Evolutionary conservation across 805 yeast genomes (phyloP).

Genomic region (Ogataea saltuana): DNA sequence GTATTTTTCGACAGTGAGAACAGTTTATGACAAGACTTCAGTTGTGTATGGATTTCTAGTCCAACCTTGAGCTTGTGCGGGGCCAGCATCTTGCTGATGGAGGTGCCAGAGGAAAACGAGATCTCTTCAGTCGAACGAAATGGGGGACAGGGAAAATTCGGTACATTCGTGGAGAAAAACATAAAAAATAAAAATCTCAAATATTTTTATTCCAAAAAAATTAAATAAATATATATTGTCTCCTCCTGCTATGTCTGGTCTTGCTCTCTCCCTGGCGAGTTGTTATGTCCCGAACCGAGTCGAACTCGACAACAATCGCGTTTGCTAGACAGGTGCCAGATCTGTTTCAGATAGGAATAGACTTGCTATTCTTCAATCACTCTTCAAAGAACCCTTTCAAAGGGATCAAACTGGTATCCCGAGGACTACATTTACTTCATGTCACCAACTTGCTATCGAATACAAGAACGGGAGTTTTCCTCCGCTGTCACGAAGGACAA

Average conservation of each 20-base stretch:
- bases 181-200: too few species aligned
- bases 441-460: slow-evolving; percentile 42
- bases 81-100: slow-evolving; percentile 11
- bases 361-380: slow-evolving; percentile 25
- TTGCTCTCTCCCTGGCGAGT: too few species aligned
- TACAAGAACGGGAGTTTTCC: slow-evolving; percentile 42
- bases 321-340: slow-evolving; percentile 18
- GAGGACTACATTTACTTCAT: slow-evolving; percentile 58
- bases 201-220: too few species aligned
- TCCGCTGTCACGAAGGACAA: slow-evolving; percentile 36
- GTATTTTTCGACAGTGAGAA: slow-evolving; percentile 63
- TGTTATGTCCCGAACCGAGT: slow-evolving; percentile 3
- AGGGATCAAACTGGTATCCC: slow-evolving; percentile 53
- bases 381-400: slow-evolving; percentile 19
- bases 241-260: too few species aligned
- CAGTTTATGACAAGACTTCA: slow-evolving; percentile 70
- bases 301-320: slow-evolving; percentile 16
- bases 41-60: slow-evolving; percentile 89
- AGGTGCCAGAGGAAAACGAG: too few species aligned
- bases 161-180: too few species aligned
- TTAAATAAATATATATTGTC: too few species aligned
- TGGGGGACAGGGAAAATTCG: too few species aligned
- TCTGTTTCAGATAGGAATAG: slow-evolving; percentile 25
- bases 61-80: slow-evolving; percentile 67
- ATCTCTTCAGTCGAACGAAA: too few species aligned